Evolutionary conservation across 2,329 filamentous ascomycete genomes (phyloP), one percentile per base, ranked within the genome.

Genomic region (Botrytis cinerea): DNA sequence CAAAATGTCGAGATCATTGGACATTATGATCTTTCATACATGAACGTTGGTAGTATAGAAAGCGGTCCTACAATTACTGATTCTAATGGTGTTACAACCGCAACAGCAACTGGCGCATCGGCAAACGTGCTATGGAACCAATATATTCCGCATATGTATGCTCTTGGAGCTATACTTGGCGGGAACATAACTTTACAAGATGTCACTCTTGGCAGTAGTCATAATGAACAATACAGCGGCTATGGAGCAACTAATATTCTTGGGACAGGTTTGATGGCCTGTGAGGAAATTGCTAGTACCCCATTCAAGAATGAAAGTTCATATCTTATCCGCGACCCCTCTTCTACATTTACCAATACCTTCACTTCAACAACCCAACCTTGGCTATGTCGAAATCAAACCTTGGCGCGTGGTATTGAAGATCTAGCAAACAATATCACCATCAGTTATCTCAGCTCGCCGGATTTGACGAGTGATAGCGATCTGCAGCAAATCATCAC

Each of bases 361-460:
- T 64, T 64, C 61, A 64, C n/a, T 22, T 51, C 51, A 6, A 57
- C 51, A 43, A 20, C 32, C 22, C 40, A 62, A 40, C 69, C 71
- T 10, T 75, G 74, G 66, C 73, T 74, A 69, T 78, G 77, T 51
- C 73, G 77, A 12, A 78, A 78, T 38, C 25, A 70, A 16, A 76
- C 73, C 0, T 54, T 78, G 10, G 20, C 63, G 4, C 62, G 51
- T 28, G 76, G 74, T 7, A 71, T 79, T 9, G 75, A 78, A 61
- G 77, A 78, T 54, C 63, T 78, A 1, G 71, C 74, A 22, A 75
- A 76, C 38, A 78, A 78, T 18, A 76, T 79, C 45, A 78, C 75
- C n/a, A 78, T 79, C n/a, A 74, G 73, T 63, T 73, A 77, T 72
- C 70, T 77, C 25, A 71, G 68, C 32, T 70, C 70, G 12, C 32